Evolutionary conservation across 257 asterid species (phyloP).

Genomic region (Jacaranda copaia): DNA sequence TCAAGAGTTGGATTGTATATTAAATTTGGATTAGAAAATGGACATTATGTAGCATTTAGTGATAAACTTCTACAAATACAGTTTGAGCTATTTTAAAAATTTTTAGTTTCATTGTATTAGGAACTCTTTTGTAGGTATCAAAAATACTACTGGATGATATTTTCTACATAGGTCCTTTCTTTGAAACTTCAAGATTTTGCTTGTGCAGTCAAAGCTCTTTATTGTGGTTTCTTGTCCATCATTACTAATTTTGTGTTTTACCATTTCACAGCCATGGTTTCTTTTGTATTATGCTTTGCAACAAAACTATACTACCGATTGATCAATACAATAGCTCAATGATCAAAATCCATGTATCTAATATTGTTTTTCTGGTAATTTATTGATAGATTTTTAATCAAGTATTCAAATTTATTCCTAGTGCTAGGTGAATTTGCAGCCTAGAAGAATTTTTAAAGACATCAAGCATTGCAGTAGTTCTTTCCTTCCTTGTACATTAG

Average conservation of each 20-base stretch:
- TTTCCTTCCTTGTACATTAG: constrained; percentile 85
- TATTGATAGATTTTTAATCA: background rate
- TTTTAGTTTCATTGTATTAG: background rate
- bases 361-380: background rate
- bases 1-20: background rate
- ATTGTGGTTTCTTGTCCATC: constrained; percentile 23
- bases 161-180: background rate
- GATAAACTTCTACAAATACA: background rate
- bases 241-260: constrained; percentile 10
- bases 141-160: too few relatives aligned
- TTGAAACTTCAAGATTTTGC: background rate
- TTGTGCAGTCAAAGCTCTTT: background rate
- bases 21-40: background rate
- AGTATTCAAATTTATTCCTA: constrained; percentile 23
- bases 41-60: background rate
- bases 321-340: constrained; percentile 55
- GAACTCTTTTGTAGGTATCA: background rate
- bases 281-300: constrained; percentile 79
- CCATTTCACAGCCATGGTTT: constrained; percentile 75
- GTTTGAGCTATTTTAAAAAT: background rate
- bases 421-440: constrained; percentile 55
- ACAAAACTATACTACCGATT: constrained; percentile 45
- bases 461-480: constrained; percentile 85
- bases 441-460: constrained; percentile 77
- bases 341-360: constrained; percentile 60